These are phyloP conservation scores for Hericium rajendrae DNA, from an alignment of 768 basidiomycete species.

Conservation along the genomic window DNA sequence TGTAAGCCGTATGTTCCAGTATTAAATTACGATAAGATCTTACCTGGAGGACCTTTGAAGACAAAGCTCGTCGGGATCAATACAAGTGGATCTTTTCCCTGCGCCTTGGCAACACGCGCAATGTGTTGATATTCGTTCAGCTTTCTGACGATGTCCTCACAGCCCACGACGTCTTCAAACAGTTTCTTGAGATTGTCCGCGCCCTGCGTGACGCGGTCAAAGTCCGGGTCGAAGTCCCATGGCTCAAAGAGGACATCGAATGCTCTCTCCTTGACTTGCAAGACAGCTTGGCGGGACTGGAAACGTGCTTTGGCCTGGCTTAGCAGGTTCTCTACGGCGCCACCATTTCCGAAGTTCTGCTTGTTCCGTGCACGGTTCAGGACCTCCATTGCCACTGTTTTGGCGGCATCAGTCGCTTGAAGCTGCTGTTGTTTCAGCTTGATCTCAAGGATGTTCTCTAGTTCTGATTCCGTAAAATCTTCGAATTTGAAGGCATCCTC, in stretches of 20 bases:
- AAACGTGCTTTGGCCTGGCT: conserved; percentile 17
- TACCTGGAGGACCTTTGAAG: conserved; percentile 68
- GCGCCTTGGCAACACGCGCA: conserved; percentile 30
- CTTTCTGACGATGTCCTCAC: conserved; percentile 40
- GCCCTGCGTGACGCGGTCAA: conserved; percentile 38
- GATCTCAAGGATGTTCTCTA: conserved; percentile 39
- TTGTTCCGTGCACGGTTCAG: conserved; percentile 20
- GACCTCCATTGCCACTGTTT: conserved; percentile 42
- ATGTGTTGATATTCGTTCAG: conserved; percentile 45
- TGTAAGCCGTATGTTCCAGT: not conserved
- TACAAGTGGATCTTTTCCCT: conserved; percentile 25
- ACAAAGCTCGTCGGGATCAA: conserved; percentile 53
- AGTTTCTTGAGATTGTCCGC: conserved; percentile 41
- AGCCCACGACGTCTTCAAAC: conserved; percentile 56
- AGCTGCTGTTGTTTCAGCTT: conserved; percentile 54
- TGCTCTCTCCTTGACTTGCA: conserved; percentile 9
- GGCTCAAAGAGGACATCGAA: conserved; percentile 27
- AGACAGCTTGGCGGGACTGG: conserved; percentile 15
- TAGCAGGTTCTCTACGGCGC: conserved; percentile 24
- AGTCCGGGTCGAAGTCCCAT: conserved; percentile 53
- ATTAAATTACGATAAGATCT: conserved; percentile 6
- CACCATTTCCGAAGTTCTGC: conserved; percentile 25
- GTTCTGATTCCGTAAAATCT: conserved; percentile 47
- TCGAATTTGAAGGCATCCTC: conserved; percentile 64
- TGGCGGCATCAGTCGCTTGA: conserved; percentile 44